Evolutionary conservation across 139 green algal genomes (phyloP).

Genomic region (Spirogloea muscicola): DNA sequence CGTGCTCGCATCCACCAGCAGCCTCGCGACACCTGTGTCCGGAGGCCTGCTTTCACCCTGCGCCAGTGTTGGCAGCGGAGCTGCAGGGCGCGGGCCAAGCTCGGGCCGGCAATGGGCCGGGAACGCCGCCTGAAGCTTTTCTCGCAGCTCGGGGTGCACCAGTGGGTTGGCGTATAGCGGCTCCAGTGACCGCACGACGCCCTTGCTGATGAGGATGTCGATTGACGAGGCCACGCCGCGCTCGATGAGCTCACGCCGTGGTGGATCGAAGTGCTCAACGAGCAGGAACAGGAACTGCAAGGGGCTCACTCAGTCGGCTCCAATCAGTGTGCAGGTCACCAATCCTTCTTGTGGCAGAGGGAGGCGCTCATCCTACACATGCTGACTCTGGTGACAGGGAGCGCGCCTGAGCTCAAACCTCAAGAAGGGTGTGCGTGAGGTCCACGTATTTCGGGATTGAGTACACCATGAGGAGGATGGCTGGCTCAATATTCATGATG

Average conservation of each 20-base stretch:
- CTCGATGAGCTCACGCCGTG: slow-evolving; percentile 21
- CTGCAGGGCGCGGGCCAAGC: no score
- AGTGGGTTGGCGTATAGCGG: slow-evolving; percentile 10
- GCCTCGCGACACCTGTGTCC: no score
- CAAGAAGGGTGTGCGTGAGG: slow-evolving; percentile 40
- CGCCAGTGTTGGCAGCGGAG: no score
- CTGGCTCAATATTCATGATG: slow-evolving; percentile 54
- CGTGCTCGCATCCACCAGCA: no score
- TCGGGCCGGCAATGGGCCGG: slow-evolving; percentile 6
- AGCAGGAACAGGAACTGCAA: slow-evolving; percentile 45
- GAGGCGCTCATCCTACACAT: no score
- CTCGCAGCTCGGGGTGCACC: slow-evolving; percentile 12
- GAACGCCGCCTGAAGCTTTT: slow-evolving; percentile 26
- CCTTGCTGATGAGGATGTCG: slow-evolving; percentile 22
- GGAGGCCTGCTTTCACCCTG: no score
- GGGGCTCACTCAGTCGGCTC: no score
- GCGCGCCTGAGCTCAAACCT: no score
- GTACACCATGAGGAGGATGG: slow-evolving; percentile 50
- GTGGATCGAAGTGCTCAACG: slow-evolving; percentile 29
- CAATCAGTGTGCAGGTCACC: no score
- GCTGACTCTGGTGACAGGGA: no score
- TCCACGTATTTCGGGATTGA: slow-evolving; percentile 49
- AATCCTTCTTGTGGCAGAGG: no score
- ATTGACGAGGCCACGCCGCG: slow-evolving; percentile 17
- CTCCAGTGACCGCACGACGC: slow-evolving; percentile 39